Conservation (phyloP, 768 basidiomycete species). For the Phylloporus arenicola region DNA sequence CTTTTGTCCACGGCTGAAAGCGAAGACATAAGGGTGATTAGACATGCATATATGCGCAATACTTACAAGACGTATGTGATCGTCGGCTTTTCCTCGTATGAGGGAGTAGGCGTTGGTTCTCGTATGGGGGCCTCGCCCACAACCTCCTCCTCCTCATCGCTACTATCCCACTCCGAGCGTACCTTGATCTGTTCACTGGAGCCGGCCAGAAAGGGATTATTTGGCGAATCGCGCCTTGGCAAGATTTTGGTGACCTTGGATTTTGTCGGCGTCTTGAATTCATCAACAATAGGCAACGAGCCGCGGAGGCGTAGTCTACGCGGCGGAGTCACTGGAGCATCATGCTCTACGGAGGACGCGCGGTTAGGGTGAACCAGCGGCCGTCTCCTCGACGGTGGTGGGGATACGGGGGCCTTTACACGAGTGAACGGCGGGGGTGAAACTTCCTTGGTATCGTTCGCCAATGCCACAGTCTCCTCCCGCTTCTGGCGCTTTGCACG, state of each 20-base stretch:
- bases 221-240: constrained; percentile 56
- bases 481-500: constrained; percentile 32
- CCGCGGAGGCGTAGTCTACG: constrained; percentile 19
- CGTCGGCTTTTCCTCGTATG: constrained; percentile 51
- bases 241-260: constrained; percentile 31
- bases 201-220: constrained; percentile 64
- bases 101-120: constrained; percentile 34
- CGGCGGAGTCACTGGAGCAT: constrained; percentile 23
- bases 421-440: constrained; percentile 34
- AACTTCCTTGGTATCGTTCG: constrained; percentile 8
- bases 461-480: constrained; percentile 2
- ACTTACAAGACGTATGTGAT: constrained; percentile 73
- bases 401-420: constrained; percentile 49
- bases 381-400: constrained; percentile 60
- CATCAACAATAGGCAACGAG: constrained; percentile 12
- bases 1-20: constrained; percentile 61
- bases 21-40: not conserved
- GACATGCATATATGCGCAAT: not conserved
- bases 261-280: constrained; percentile 38
- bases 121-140: constrained; percentile 31
- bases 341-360: constrained; percentile 22
- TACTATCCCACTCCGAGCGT: constrained; percentile 28
- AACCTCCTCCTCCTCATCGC: constrained; percentile 32
- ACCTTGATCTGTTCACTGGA: constrained; percentile 16
- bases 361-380: constrained; percentile 25